Evolutionary conservation across 805 yeast species (phyloP).

Genomic region (Pichia kluyveri): DNA sequence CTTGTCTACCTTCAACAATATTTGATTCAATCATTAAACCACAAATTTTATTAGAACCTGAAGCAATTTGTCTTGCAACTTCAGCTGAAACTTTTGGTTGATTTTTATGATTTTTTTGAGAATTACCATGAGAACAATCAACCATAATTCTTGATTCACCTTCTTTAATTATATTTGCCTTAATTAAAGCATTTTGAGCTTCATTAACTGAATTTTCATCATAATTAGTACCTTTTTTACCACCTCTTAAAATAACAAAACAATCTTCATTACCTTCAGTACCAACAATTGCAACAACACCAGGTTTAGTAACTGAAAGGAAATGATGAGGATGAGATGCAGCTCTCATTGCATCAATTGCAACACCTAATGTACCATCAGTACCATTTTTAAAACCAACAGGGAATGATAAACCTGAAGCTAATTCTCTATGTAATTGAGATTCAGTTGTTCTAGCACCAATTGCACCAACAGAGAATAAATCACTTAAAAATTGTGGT

Average conservation of each 20-base stretch:
- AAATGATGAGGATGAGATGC: constrained; percentile 92
- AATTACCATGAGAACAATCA: constrained; percentile 97
- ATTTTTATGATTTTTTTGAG: constrained; percentile 80
- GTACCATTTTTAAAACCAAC: constrained; percentile 98
- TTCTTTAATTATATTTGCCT: constrained; percentile 28
- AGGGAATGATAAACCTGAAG: constrained; percentile 95
- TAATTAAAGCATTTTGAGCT: constrained; percentile 52
- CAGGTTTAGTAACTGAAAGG: constrained; percentile 90
- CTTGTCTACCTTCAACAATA: constrained; percentile 87
- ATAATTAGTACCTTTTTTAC: constrained; percentile 85
- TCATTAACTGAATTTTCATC: constrained; percentile 65
- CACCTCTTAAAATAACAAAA: constrained; percentile 91
- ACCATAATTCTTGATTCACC: constrained; percentile 74
- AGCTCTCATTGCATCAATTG: constrained; percentile 88
- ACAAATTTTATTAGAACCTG: constrained; percentile 69
- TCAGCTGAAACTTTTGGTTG: constrained; percentile 83
- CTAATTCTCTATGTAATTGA: constrained; percentile 93
- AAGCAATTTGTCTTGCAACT: constrained; percentile 68
- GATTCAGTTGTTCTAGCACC: constrained; percentile 99
- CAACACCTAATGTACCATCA: constrained; percentile 91
- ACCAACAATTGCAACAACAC: constrained; percentile 91
- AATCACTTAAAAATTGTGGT: constrained; percentile 89
- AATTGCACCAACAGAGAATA: constrained; percentile 93
- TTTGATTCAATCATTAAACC: constrained; percentile 97
- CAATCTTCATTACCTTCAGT: constrained; percentile 90